Base-by-base conservation (phyloP, 192 early-diverging fungal genomes). In the Dissophora ornata region DNA sequence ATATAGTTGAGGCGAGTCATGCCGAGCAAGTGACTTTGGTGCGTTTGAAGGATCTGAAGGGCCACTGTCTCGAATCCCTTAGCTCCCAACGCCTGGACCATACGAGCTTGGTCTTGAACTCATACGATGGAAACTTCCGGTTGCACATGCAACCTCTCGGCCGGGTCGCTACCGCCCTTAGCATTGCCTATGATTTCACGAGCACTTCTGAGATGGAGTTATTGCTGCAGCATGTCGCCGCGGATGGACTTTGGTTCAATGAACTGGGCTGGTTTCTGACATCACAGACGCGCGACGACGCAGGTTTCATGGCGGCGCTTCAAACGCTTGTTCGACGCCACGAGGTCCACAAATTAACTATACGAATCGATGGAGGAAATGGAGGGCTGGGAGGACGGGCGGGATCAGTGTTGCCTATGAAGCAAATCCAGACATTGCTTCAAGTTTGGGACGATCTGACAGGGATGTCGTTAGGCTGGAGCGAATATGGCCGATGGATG, bases 401-500 rank as follows among this genome's bases (percentile, higher is more conserved):
- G 34, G 54, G 22, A 28, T 16, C 21, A 51, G 22, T 22, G 26
- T 45, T 36, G 2, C 3, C 41, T 4, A 5, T 29, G 22, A 34
- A 50, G 21, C 41, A 42, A 18, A 46, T 65, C 22, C 16, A 34
- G 22, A 65, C 30, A 24, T 24, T 65, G 19, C 29, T 65, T 9
- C 38, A 65, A 22, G 16, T 11, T 19, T 65, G 62, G 62, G 55
- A 65, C 19, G 26, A 55, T 12, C 21, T 65, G 38, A 65, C 62
- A 18, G 62, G 62, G 0, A 53, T 65, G 51, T 29, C 32, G 5
- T 19, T 65, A 3, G 62, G 52, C 10, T 41, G 58, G 46, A 28
- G 40, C 18, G 62, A 54, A 40, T 55, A 54, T 34, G 41, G 52
- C 3, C 36, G 19, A 13, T 65, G 62, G 62, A 65, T 65, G 51